Evolutionary conservation across 1,284 basidiomycete genomes (phyloP), one percentile per base, ranked within the genome.

Genomic region (Ganoderma meredithae): DNA sequence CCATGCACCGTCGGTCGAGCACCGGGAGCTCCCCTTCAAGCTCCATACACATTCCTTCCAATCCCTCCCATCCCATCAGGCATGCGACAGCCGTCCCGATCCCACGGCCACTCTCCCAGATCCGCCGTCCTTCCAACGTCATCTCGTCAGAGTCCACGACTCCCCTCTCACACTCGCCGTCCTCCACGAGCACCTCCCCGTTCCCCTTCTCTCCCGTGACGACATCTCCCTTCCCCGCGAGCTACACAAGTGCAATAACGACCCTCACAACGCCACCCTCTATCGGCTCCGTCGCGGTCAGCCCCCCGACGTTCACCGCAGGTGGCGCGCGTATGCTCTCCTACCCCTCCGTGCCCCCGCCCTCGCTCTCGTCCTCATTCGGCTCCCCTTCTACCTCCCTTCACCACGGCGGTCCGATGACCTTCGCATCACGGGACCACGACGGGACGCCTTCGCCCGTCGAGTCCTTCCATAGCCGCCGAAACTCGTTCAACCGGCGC

Each of bases 201-300:
- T 78, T 85, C 55, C 82, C 72, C 83, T 63, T 86, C 86, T 41
- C 86, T 84, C 86, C 78, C 80, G 85, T 63, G 58, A 90, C 88
- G 17, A 86, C 88, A 2, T 78, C 84, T 31, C 82, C 83, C 0
- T 83, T 87, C 59, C 84, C 85, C 15, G 83, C 84, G 8, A 89
- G 87, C 74, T 82, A 84, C 70, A 74, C 87, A 60, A 90, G 88
- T 72, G 83, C 83, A 25, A 83, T 84, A 60, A 92, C 90, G 31
- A 84, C 85, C 66, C 72, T 88, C 71, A 92, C 90, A 12, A 92
- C 88, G 44, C 90, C 91, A 8, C 87, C 88, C 1, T 89, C 90
- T 2, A 88, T 87, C 44, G 82, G 84, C 15, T 86, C 85, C 1
- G 79, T 84, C 66, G 84, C 83, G 47, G 81, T 81, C 3, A 80